phyloP scores from a whole-genome alignment of 768 basidiomycete genomes.

The Lactarius tabidus region DNA sequence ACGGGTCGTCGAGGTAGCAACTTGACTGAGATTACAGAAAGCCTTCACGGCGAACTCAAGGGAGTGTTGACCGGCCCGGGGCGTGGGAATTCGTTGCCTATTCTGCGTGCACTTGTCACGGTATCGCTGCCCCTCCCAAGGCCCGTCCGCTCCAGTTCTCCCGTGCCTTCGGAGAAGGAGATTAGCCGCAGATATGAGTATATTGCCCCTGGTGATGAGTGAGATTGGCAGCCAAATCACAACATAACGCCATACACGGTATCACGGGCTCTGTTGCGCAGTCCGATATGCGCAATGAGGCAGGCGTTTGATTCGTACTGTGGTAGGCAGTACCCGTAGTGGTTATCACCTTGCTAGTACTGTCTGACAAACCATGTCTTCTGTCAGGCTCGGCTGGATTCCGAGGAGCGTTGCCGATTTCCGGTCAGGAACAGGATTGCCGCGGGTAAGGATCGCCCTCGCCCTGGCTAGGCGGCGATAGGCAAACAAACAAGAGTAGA shows the following conservation, averaged over 20 bases:
- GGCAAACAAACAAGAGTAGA: neutral
- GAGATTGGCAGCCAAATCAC: neutral
- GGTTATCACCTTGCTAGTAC: neutral
- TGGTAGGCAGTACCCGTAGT: neutral
- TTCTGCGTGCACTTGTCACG: no score
- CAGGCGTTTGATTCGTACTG: neutral
- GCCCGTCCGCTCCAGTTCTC: no score
- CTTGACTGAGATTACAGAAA: neutral
- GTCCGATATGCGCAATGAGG: neutral
- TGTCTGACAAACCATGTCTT: neutral
- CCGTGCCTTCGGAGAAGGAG: neutral
- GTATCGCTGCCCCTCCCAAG: no score
- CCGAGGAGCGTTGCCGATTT: neutral
- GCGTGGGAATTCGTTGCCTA: neutral
- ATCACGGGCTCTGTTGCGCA: neutral
- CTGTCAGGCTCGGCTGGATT: neutral
- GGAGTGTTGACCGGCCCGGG: neutral
- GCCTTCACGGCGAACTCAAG: neutral
- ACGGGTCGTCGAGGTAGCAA: neutral
- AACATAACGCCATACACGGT: neutral
- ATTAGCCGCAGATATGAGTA: slow-evolving; percentile 4
- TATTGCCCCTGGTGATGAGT: slow-evolving; percentile 8
- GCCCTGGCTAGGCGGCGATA: neutral
- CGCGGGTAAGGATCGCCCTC: neutral
- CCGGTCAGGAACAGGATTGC: neutral